A percentile compares a stretch with the other conserved stretches of the same genome.
These are phyloP conservation scores for Kwoniella dendrophila DNA, from an alignment of 768 basidiomycete species.

Conservation along the genomic window DNA sequence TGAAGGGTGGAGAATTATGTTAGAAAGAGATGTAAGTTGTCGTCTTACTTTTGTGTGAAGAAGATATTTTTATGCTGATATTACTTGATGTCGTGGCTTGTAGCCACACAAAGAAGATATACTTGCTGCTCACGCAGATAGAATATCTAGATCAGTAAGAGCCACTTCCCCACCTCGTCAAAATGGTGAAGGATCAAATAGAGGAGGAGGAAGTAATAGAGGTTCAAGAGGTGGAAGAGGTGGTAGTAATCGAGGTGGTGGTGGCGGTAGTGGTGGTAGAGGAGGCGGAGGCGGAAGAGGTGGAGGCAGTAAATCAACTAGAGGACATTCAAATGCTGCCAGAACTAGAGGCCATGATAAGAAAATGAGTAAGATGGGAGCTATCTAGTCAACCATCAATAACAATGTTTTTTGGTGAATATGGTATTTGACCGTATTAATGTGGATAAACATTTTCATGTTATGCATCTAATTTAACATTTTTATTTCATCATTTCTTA, in stretches of 20 bases:
- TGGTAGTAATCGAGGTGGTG: constrained; percentile 56
- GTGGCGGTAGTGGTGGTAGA: constrained; percentile 34
- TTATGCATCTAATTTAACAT: constrained; percentile 1
- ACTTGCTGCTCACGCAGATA: constrained; percentile 46
- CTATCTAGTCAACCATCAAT: no score
- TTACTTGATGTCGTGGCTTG: no score
- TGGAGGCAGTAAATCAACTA: constrained; percentile 76
- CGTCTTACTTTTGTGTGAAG: not conserved
- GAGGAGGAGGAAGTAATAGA: constrained; percentile 53
- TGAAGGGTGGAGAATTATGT: constrained; percentile 88
- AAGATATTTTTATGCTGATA: not conserved
- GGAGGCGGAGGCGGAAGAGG: constrained; percentile 64
- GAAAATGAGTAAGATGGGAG: constrained; percentile 72
- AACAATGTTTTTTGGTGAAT: no score
- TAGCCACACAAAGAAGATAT: constrained; percentile 52
- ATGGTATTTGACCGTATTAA: no score
- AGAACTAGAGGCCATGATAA: constrained; percentile 84
- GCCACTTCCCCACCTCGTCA: constrained; percentile 13
- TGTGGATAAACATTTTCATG: no score
- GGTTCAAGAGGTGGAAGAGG: constrained; percentile 45
- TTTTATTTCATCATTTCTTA: no score
- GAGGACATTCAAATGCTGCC: constrained; percentile 70
- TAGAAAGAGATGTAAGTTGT: constrained; percentile 77
- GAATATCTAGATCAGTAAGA: constrained; percentile 61
- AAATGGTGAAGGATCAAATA: not conserved